Percentiles rank a stretch among this genome's conserved stretches.
phyloP scores from a whole-genome alignment of 768 basidiomycete species.

The Pleurotus pulmonarius region DNA sequence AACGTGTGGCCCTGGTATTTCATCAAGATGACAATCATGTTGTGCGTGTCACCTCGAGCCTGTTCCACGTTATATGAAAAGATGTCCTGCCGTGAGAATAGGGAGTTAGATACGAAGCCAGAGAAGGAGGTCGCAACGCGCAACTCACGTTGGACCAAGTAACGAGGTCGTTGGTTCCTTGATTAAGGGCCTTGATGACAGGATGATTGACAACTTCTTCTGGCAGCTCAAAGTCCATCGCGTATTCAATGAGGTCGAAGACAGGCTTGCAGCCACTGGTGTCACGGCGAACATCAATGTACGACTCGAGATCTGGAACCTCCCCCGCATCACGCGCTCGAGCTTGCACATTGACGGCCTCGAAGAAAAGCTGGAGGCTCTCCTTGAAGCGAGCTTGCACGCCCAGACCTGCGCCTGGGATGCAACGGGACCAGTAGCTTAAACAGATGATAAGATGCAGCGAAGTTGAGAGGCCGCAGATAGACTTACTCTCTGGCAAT shows the following conservation, averaged over 20 bases:
- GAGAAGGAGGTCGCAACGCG: not conserved
- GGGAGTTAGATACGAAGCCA: conserved; percentile 3
- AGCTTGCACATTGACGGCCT: conserved; percentile 63
- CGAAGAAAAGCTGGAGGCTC: conserved; percentile 64
- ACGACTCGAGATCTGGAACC: conserved; percentile 70
- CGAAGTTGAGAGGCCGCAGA: conserved; percentile 7
- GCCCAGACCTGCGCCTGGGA: conserved; percentile 51
- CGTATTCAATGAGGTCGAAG: conserved; percentile 77
- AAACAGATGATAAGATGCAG: conserved; percentile 6
- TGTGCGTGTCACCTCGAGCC: conserved; percentile 63
- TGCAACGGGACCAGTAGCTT: conserved; percentile 69
- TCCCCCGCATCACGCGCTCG: conserved; percentile 46
- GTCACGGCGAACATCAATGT: conserved; percentile 68
- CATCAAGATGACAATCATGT: conserved; percentile 74
- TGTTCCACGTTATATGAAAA: conserved; percentile 78
- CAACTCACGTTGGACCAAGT: conserved; percentile 77
- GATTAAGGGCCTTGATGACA: conserved; percentile 53
- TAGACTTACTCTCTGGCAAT: conserved; percentile 63
- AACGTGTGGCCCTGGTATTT: conserved; percentile 50
- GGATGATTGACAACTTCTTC: conserved; percentile 69
- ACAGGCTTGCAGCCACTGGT: conserved; percentile 59
- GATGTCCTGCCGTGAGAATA: conserved; percentile 46
- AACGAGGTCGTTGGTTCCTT: conserved; percentile 73
- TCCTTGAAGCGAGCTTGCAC: conserved; percentile 68
- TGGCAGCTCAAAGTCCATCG: conserved; percentile 64